Base-by-base conservation (phyloP, 208 protist species). In the Crithidia mellificae region DNA sequence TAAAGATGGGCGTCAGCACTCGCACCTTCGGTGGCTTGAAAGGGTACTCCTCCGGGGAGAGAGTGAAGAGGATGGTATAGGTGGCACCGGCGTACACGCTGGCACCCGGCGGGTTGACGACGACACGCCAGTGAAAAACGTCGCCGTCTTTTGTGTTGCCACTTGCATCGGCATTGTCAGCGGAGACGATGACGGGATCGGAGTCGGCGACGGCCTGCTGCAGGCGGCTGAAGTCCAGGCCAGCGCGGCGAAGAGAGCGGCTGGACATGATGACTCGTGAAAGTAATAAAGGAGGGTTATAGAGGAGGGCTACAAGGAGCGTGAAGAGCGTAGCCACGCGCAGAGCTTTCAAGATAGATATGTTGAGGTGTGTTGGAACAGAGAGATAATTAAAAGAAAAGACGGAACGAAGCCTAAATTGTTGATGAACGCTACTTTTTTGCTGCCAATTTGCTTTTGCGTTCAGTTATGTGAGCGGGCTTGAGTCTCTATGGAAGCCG, bases 1-100 rank as follows among this genome's bases (percentile, higher is more conserved):
- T 88, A 56, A 81, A 92, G 34, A 93, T 76, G 22, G 47, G 51
- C 4, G 85, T 85, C 3, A 84, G 46, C 46, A 95, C 76, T 11
- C 56, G 58, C 27, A 93, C 54, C 36, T 54, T 72, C 6, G 90
- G 90, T 12, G 84, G 74, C 29, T 74, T 68, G 59, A 87, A 76
- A 0, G 90, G 90, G 68, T 91, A 95, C 29, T 86, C 72, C 6
- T 81, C 61, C 0, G 32, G 43, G 15, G 70, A 68, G 17, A 87
- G 67, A 9, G 63, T 68, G 34, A 90, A 83, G 14, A 78, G 22
- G 6, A 93, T 29, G 25, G 74, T 36, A 62, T 93, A 90, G 50
- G 36, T 67, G 24, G 30, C 25, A 9, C 62, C 74, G 5, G 53
- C 52, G 63, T 92, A 95, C n/a, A 90, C n/a, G 47, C 81, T 87